Evolutionary conservation across 139 green algal species (phyloP).

Genomic region (Nannochloris sp.): DNA sequence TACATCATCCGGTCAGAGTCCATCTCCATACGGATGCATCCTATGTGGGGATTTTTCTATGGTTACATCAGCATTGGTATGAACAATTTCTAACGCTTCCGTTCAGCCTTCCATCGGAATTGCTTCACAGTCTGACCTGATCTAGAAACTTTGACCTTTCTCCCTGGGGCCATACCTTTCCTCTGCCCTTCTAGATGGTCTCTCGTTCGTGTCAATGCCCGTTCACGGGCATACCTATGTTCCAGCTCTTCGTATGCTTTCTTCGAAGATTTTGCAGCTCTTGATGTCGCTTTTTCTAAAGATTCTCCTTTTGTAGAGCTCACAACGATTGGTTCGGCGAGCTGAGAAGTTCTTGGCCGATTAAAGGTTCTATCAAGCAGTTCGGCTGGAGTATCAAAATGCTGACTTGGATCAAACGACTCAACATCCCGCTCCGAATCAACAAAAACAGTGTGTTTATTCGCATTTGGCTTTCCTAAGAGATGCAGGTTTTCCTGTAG

Average conservation of each 20-base stretch:
- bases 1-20: too few relatives aligned
- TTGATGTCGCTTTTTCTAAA: constrained; percentile 2
- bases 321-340: constrained; percentile 18
- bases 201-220: constrained; percentile 46
- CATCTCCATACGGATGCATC: too few relatives aligned
- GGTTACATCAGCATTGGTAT: neutral
- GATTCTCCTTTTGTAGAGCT: neutral
- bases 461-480: constrained; percentile 47
- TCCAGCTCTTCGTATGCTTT: constrained; percentile 71
- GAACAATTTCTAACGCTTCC: constrained; percentile 12
- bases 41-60: too few relatives aligned
- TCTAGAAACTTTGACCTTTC: constrained; percentile 54
- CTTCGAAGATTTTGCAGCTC: constrained; percentile 26
- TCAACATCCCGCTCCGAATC: constrained; percentile 32
- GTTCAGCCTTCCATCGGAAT: constrained; percentile 29
- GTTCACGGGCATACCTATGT: constrained; percentile 52
- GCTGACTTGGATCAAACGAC: constrained; percentile 47
- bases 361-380: constrained; percentile 74
- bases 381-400: constrained; percentile 72
- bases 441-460: constrained; percentile 70
- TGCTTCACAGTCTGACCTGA: constrained; percentile 10
- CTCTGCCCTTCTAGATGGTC: constrained; percentile 58
- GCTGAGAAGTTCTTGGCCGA: constrained; percentile 41
- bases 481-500: constrained; percentile 73
- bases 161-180: constrained; percentile 62